Conservation (phyloP, 1,284 basidiomycete genomes). For the Ceratobasidium theobromae region DNA sequence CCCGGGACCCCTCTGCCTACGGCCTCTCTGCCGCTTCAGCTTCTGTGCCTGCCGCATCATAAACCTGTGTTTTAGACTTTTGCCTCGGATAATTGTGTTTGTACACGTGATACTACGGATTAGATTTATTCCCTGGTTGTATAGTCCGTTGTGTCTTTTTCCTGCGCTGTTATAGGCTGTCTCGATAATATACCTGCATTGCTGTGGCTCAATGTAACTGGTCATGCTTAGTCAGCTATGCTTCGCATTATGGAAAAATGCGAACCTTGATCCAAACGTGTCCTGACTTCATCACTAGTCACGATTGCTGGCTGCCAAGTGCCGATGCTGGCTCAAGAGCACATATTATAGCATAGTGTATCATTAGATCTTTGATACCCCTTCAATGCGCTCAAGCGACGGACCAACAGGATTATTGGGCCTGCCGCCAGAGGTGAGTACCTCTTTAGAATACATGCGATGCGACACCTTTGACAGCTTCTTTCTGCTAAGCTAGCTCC, state of each 20-base stretch:
- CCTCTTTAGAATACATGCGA: too few relatives aligned
- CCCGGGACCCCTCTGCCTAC: conserved; percentile 5
- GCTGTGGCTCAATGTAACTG: too few relatives aligned
- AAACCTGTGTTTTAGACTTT: background rate
- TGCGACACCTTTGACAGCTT: too few relatives aligned
- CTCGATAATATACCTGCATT: too few relatives aligned
- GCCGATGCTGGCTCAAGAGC: background rate
- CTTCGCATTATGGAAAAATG: too few relatives aligned
- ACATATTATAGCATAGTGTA: background rate
- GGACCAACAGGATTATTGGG: conserved; percentile 16
- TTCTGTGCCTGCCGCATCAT: conserved; percentile 67
- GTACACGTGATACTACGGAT: conserved; percentile 2
- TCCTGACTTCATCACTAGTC: background rate
- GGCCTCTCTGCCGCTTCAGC: conserved; percentile 59
- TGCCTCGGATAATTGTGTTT: conserved; percentile 13
- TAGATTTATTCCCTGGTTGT: background rate
- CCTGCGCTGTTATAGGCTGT: conserved; percentile 4
- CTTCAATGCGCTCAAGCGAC: background rate
- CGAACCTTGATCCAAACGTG: too few relatives aligned
- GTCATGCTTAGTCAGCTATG: too few relatives aligned
- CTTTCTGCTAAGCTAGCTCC: conserved; percentile 7
- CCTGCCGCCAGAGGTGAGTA: conserved; percentile 20
- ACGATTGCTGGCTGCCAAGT: background rate
- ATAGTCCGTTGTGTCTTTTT: conserved; percentile 6
- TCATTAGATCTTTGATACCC: background rate